Conservation (phyloP, 768 basidiomycete genomes). For the Amanita jacksonii region DNA sequence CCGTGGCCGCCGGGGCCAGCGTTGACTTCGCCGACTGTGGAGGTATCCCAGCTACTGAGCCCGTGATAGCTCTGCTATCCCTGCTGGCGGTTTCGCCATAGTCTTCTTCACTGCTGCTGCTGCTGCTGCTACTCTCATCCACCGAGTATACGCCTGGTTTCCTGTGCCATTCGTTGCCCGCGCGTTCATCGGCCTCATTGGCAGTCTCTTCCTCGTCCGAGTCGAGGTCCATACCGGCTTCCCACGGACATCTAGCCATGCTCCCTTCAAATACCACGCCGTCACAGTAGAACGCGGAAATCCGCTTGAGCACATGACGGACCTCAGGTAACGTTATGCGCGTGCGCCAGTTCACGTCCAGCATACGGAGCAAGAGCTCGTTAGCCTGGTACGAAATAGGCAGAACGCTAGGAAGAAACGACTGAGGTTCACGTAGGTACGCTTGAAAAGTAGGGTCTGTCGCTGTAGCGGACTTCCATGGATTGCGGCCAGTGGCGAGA, state of each 20-base stretch:
- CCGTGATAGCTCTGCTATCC: conserved; percentile 2
- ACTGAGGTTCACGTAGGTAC: conserved; percentile 64
- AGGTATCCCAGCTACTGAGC: conserved; percentile 6
- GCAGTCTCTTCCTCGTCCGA: not conserved
- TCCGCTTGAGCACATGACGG: conserved; percentile 43
- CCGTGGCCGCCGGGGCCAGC: conserved; percentile 3
- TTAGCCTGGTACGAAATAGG: conserved; percentile 73
- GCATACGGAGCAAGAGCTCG: conserved; percentile 62
- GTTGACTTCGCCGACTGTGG: conserved; percentile 6
- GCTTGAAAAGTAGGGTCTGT: conserved; percentile 88
- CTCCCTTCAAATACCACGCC: conserved; percentile 73
- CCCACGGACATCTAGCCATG: conserved; percentile 73
- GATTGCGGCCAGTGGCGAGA: conserved; percentile 93
- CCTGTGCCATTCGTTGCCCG: conserved; percentile 2
- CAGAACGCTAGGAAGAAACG: conserved; percentile 79
- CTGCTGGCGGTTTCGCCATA: not conserved
- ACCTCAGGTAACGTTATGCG: conserved; percentile 44
- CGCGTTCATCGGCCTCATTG: conserved; percentile 3
- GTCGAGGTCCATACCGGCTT: conserved; percentile 49
- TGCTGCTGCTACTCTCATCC: conserved; percentile 8
- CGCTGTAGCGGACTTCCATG: conserved; percentile 89
- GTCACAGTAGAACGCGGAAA: conserved; percentile 63
- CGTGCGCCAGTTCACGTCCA: conserved; percentile 59
- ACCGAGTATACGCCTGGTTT: conserved; percentile 7
- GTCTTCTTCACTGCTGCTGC: conserved; percentile 4